Base-by-base conservation (phyloP, 2,329 filamentous ascomycete genomes). In the Pestalotiopsis sp. region DNA sequence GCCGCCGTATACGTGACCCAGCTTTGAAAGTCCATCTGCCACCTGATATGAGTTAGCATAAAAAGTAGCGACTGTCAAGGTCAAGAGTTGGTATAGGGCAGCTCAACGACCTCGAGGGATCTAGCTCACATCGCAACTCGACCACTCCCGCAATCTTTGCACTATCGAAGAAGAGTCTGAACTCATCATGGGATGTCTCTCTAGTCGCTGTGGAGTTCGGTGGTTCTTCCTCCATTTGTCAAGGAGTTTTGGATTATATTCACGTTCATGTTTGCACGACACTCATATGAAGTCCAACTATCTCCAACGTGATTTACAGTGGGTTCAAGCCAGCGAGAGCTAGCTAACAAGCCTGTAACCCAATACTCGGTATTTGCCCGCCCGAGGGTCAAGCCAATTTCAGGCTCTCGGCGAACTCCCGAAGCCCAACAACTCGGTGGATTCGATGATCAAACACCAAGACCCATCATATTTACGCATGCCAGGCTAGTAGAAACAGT, bases 1-100 rank as follows among this genome's bases (percentile, higher is more conserved):
- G 11, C 68, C 68, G 4, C 68, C 68, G n/a, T 52, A n/a, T 6
- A 52, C 45, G 20, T 52, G 45, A 1, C 45, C 45, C 9, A 52
- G 45, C 45, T 52, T 52, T 52, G 45, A 52, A 9, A 52, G 45
- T 20, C 45, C 45, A 20, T 52, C 45, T 52, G 45, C 45, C 2
- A 52, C 45, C 45, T 52, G 45, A 7, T 52, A 0, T 20, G 6
- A 9, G 17, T 52, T 17, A n/a, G 45, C 20, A 45, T 45, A 13
- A 45, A 12, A 17, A n/a, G 45, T 4, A 7, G 4, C 17, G 13
- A 52, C 7, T n/a, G 45, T n/a, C 7, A 52, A n/a, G 6, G n/a
- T 3, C 7, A 20, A 20, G 45, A 3, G 45, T 12, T 17, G 12
- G n/a, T n/a, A 20, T 49, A 13, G 41, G 13, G 41, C 13, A 17